Evolutionary conservation across 148 eudicot species (phyloP), one percentile per base, ranked within the genome.

Genomic region (Vaccinium macrocarpon): DNA sequence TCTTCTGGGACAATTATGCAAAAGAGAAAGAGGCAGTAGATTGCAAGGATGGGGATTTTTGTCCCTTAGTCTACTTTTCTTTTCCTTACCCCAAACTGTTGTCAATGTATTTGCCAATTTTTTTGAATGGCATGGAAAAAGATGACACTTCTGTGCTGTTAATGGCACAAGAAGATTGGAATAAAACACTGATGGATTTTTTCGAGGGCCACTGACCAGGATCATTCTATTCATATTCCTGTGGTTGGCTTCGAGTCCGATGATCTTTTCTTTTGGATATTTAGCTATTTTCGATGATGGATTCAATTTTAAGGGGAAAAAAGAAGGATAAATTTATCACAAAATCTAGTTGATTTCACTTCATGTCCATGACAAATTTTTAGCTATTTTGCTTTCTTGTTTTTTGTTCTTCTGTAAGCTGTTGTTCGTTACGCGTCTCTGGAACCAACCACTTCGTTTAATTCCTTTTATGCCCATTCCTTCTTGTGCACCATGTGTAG

Each of bases 21-120:
- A 64, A 55, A 78, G 38, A 68, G 72, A 81, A 80, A 64, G 83
- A 35, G 38, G 38, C 38, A 83, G 90, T 88, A 88, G 85, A 85
- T 83, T 83, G 61, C 75, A 48, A 51, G 70, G 62, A 82, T 81
- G 21, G 80, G 86, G 73, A 49, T 48, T 62, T 61, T 79, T 76
- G 27, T 50, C 48, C 46, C 21, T 2, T 70, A 59, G 53, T 48
- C 57, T 86, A 66, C 77, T 81, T 88, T 23, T 64, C 48, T 82
- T 81, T 46, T 52, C 27, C 66, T 53, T 15, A 74, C 50, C 80
- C 80, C 27, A 81, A 49, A 72, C 25, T 51, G 9, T 61, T 81
- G 16, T 76, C 50, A 38, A 49, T 25, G 46, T 79, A 27, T 50
- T 35, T 29, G 57, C 84, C 83, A 68, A 68, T 84, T 84, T 80